Evolutionary conservation across 495 filamentous ascomycete genomes (phyloP), one percentile per base, ranked within the genome.

Genomic region (Lophiostoma macrostomum): DNA sequence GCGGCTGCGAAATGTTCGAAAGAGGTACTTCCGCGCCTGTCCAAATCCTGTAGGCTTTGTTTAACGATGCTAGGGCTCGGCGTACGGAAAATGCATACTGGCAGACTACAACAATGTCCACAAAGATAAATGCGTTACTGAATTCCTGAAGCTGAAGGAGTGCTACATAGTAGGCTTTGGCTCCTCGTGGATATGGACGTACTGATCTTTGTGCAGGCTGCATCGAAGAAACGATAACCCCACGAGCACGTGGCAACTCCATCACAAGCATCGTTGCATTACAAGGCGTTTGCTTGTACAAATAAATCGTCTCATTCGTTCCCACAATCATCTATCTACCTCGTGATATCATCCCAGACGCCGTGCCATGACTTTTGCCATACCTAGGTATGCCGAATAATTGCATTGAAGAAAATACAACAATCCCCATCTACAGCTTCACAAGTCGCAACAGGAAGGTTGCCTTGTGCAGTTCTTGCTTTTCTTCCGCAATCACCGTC

Each of bases 11-110:
- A 89, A 68, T 99, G 93, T 73, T 81, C 88, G 11, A 67, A 75
- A 18, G 87, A 97, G 79, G 93, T 95, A 69, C 23, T n/a, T n/a
- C n/a, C n/a, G n/a, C n/a, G n/a, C n/a, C n/a, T n/a, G n/a, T n/a
- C n/a, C n/a, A n/a, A n/a, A n/a, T n/a, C n/a, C n/a, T n/a, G n/a
- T n/a, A n/a, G n/a, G n/a, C n/a, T n/a, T n/a, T n/a, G n/a, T 22
- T 41, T 30, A 42, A 31, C 56, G 1, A 40, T 29, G 14, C 8
- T 52, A 97, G 91, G 83, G 86, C 42, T 76, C 88, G 6, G 77
- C 79, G 13, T 99, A 97, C 63, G 93, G 93, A 43, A 90, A 90
- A 76, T 99, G 93, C 67, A 81, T 99, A 50, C 76, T 93, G 28
- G 80, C 80, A 7, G 91, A 99, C 66, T 97, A 94, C 70, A 91